Percentiles rank a stretch among this genome's conserved stretches.
phyloP scores from a whole-genome alignment of 176 grass and related monocot genomes.

The Coix lacrymajobi region DNA sequence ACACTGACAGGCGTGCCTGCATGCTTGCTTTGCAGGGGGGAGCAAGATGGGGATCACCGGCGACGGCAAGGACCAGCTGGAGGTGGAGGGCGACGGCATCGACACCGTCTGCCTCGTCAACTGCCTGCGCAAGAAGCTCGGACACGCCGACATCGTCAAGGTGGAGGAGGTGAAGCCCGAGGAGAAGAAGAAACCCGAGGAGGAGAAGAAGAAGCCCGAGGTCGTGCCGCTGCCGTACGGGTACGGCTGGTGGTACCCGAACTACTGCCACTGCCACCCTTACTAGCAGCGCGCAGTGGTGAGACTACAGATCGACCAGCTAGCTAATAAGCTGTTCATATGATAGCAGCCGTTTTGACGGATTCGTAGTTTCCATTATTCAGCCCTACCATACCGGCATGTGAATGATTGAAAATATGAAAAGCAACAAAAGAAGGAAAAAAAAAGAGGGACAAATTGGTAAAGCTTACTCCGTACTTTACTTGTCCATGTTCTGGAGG shows the following conservation, averaged over 20 bases:
- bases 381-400: too few relatives aligned
- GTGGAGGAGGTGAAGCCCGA: slow-evolving; percentile 47
- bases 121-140: slow-evolving; percentile 46
- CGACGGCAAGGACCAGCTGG: slow-evolving; percentile 40
- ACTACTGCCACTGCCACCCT: not conserved
- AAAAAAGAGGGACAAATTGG: too few relatives aligned
- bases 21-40: not conserved
- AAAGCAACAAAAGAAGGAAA: too few relatives aligned
- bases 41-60: slow-evolving; percentile 36
- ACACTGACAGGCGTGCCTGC: too few relatives aligned
- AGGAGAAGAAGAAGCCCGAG: not conserved
- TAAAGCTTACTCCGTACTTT: too few relatives aligned
- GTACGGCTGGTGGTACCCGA: not conserved
- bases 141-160: slow-evolving; percentile 32
- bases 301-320: not conserved
- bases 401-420: too few relatives aligned
- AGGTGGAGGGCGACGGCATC: slow-evolving; percentile 44
- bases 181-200: not conserved
- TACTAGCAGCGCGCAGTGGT: not conserved
- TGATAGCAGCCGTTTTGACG: not conserved
- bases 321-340: not conserved
- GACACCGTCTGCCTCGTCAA: slow-evolving; percentile 23
- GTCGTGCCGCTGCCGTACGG: not conserved
- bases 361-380: too few relatives aligned
- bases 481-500: too few relatives aligned